Base-by-base conservation (phyloP, 495 filamentous ascomycete genomes). In the Cudoniella acicularis region DNA sequence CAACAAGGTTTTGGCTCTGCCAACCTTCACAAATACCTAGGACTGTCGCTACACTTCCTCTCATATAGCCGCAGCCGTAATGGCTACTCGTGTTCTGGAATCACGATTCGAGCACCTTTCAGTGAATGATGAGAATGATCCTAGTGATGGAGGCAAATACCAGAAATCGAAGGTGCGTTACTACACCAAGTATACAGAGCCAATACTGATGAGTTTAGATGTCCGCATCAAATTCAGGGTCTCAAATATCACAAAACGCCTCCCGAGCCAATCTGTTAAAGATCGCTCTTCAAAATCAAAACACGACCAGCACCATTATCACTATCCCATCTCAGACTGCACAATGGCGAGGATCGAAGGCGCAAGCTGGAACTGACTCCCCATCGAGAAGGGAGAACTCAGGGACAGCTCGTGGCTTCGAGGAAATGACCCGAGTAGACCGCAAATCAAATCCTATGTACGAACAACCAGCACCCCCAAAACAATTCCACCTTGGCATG, bases 401-500 rank as follows among this genome's bases (percentile, higher is more conserved):
- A 11, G 63, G 77, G 11, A 70, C 75, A 2, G 71, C 77, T 27
- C 76, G 78, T 36, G 69, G 68, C 30, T 76, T 80, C 10, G 80
- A 87, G 53, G 86, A 90, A 60, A 6, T 60, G 1, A 55, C 62
- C 11, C 52, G 22, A 17, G 54, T 53, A 11, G 67, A 71, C 21
- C 61, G 61, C 26, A 68, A 65, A 36, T 63, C 66, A 17, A 59
- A 56, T 60, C 70, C 61, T 41, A 68, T 64, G 41, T 60, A 56
- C 67, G 67, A 70, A 49, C 90, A 67, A 74, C 84, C 49, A 22
- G 42, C 66, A 13, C 59, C 77, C 47, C 83, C 86, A 1, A 93
- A 88, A 64, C 81, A 91, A 52, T 90, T 94, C 69, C 91, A 97
- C 63, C 86, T 98, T 1, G 92, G 93, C 70, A 98, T 98, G 94